Base-by-base conservation (phyloP, 106 monocot genomes). In the Allium cepa region DNA sequence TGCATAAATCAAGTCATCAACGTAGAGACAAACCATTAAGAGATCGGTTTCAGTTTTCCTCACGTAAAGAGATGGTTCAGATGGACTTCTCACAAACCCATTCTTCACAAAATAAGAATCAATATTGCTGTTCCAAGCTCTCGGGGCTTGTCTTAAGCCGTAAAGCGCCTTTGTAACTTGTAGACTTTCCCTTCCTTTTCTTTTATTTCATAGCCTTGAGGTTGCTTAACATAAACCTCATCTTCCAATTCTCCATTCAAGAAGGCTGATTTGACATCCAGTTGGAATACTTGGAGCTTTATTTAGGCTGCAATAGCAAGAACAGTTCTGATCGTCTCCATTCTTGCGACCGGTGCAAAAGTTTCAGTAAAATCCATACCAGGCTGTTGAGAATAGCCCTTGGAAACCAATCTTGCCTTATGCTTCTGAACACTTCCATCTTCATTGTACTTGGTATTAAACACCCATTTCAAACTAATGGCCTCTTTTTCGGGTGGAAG, bases 1-100 rank as follows among this genome's bases (percentile, higher is more conserved):
- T 6, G 27, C 15, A 11, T 60, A 69, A 0, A 76, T 76, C 51
- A 76, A 63, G 14, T 63, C 76, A 69, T 62, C 76, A 7, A 76
- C 53, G 56, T 76, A 76, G 46, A 76, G 50, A 76, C 18, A 69
- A 2, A 76, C 49, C 22, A 69, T 56, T 8, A 17, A 18, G 15
- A 4, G n/a, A 4, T n/a, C 14, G 7, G 12, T 64, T 36, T 26
- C 26, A 28, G 52, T 26, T 68, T 68, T 7, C 22, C 22, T 22
- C 22, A 55, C 1, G 56, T 56, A 68, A 7, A 67, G 5, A 5
- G 50, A 67, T 55, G 55, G 68, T 14, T 55, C 55, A 55, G 3
- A 7, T 55, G 22, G 46, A 56, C 69, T 69, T 57, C 10, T 57
- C 12, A 56, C 3, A 53, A 67, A 67, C 1, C 9, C 17, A 52